These are phyloP conservation scores for Coniochaeta prunicola DNA, from an alignment of 2,329 filamentous ascomycete species.

Conservation along the genomic window DNA sequence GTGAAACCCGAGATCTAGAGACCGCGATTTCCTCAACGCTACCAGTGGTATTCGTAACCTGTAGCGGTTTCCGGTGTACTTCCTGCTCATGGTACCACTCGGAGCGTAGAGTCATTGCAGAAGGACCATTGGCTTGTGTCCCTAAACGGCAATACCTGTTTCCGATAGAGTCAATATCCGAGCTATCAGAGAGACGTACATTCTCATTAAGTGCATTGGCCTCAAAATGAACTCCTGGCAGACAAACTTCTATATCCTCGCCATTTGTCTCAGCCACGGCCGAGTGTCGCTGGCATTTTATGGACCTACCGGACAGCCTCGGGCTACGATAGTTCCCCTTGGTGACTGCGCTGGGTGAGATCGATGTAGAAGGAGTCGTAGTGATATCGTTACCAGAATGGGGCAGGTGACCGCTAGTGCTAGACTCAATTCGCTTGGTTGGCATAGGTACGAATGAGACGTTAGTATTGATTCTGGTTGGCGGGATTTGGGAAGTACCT, in stretches of 20 bases:
- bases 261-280: background rate
- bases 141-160: background rate
- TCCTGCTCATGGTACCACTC: background rate
- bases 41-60: background rate
- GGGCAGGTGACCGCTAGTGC: background rate
- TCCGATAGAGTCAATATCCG: background rate
- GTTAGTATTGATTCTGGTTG: background rate
- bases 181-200: background rate
- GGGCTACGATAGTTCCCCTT: background rate
- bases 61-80: background rate
- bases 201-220: background rate
- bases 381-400: background rate
- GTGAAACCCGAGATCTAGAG: background rate
- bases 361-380: background rate
- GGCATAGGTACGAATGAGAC: no score
- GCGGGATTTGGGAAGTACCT: no score
- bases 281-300: background rate
- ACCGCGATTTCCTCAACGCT: background rate
- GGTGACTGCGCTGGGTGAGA: background rate
- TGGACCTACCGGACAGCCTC: background rate
- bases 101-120: background rate
- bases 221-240: background rate
- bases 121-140: background rate
- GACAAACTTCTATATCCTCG: background rate
- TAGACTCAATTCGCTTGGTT: background rate